A percentile compares a stretch with the other conserved stretches of the same genome.
Evolutionary conservation across 495 filamentous ascomycete genomes (phyloP).

Genomic region (Margaritispora aquatica): DNA sequence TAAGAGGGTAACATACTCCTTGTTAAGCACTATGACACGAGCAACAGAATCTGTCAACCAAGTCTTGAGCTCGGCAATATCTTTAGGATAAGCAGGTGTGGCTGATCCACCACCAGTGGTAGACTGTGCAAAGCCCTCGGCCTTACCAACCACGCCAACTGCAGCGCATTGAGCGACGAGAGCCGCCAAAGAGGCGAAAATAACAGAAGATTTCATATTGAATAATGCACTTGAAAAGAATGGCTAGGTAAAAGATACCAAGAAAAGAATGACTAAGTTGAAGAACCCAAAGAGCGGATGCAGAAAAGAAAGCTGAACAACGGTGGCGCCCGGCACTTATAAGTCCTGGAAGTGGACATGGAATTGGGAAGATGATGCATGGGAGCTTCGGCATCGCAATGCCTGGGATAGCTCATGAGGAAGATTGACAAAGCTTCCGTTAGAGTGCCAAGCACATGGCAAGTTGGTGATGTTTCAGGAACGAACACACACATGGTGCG

Average conservation of each 20-base stretch:
- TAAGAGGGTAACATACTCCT: constrained; percentile 18
- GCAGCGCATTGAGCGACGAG: background rate
- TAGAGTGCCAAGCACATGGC: background rate
- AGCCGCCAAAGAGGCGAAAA: constrained; percentile 1
- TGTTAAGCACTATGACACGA: constrained; percentile 42
- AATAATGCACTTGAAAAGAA: background rate
- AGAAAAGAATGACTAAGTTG: background rate
- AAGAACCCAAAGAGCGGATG: background rate
- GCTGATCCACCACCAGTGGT: constrained; percentile 44
- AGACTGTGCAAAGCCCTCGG: constrained; percentile 33
- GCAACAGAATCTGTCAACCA: constrained; percentile 34
- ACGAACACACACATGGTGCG: background rate
- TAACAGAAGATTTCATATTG: background rate
- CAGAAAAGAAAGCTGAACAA: background rate
- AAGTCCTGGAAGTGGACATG: background rate
- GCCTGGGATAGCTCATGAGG: background rate
- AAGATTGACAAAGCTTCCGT: background rate
- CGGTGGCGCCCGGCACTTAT: background rate
- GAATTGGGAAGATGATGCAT: no score
- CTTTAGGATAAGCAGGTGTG: constrained; percentile 34
- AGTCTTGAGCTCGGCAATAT: constrained; percentile 31
- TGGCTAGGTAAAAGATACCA: background rate
- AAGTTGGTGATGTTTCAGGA: background rate
- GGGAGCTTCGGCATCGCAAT: background rate
- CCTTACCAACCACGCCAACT: constrained; percentile 27